These are phyloP conservation scores for Euphorbia tirucalli DNA, from an alignment of 345 rosid species.

Conservation along the genomic window DNA sequence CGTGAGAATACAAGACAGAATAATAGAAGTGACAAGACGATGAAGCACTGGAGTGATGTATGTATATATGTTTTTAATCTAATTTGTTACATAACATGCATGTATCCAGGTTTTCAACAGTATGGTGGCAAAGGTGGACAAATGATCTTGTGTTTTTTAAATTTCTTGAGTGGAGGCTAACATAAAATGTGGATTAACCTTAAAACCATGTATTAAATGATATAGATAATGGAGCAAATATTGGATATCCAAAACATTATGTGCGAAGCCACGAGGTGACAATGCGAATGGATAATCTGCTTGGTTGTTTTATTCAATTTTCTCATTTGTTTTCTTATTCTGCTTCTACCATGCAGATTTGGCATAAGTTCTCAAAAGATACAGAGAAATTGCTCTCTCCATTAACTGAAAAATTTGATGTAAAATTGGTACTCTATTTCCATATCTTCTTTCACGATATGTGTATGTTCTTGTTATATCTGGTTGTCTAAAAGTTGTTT, in stretches of 20 bases:
- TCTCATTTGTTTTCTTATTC: constrained; percentile 7
- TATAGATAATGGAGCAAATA: neutral
- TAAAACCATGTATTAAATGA: neutral
- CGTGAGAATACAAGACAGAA: constrained; percentile 25
- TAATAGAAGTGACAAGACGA: constrained; percentile 27
- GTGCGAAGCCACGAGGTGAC: too few relatives aligned
- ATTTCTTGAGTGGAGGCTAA: neutral
- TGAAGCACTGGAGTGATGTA: constrained; percentile 63
- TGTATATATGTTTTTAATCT: constrained; percentile 26
- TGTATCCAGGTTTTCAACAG: constrained; percentile 1
- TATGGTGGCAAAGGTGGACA: neutral
- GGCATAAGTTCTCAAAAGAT: constrained; percentile 46
- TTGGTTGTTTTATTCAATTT: neutral
- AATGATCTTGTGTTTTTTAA: neutral
- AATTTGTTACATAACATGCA: constrained; percentile 11
- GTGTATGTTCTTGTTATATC: neutral
- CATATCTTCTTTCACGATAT: constrained; percentile 6
- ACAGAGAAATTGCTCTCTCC: constrained; percentile 50
- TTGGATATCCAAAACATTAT: neutral
- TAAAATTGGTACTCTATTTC: constrained; percentile 43
- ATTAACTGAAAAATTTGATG: constrained; percentile 43
- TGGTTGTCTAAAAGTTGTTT: neutral
- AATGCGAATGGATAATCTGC: neutral
- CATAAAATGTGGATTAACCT: neutral
- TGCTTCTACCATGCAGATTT: constrained; percentile 53